A percentile compares a stretch with the other conserved stretches of the same genome.
Conservation (phyloP, 2,329 filamentous ascomycete species). For the Sodiomyces alkalinus region DNA sequence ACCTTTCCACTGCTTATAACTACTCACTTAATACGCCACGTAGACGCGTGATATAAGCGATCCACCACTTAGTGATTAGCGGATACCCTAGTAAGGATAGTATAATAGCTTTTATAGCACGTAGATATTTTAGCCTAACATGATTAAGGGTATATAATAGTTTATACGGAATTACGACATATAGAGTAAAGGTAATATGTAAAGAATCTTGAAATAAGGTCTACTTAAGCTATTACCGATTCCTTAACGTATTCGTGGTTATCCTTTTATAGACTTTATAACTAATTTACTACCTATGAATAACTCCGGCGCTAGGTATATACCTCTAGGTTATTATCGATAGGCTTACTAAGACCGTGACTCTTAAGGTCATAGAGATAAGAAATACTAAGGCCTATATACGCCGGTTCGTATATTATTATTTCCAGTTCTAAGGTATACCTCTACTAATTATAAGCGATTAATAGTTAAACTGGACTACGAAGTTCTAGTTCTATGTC, state of each 20-base stretch:
- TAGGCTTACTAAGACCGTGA: background rate
- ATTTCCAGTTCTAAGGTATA: constrained; percentile 1
- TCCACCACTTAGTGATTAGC: background rate
- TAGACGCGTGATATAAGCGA: background rate
- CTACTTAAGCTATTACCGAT: constrained; percentile 1
- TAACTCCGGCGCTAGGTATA: background rate
- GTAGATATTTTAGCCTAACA: background rate
- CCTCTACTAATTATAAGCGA: background rate
- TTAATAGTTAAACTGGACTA: background rate
- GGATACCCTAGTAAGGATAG: background rate
- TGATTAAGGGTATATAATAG: background rate
- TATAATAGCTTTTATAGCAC: background rate
- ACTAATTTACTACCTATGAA: background rate
- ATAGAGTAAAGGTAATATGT: background rate
- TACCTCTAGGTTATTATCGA: background rate
- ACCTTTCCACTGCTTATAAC: no score
- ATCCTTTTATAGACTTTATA: constrained; percentile 1
- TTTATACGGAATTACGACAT: constrained; percentile 1
- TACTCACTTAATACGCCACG: no score
- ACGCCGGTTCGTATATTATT: background rate
- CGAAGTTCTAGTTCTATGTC: constrained; percentile 1
- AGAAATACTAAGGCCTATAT: background rate
- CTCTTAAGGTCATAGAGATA: background rate
- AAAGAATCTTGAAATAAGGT: background rate
- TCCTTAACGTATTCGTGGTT: background rate